phyloP scores from a whole-genome alignment of 2,329 filamentous ascomycete genomes.

The Aspergillus texensis region DNA sequence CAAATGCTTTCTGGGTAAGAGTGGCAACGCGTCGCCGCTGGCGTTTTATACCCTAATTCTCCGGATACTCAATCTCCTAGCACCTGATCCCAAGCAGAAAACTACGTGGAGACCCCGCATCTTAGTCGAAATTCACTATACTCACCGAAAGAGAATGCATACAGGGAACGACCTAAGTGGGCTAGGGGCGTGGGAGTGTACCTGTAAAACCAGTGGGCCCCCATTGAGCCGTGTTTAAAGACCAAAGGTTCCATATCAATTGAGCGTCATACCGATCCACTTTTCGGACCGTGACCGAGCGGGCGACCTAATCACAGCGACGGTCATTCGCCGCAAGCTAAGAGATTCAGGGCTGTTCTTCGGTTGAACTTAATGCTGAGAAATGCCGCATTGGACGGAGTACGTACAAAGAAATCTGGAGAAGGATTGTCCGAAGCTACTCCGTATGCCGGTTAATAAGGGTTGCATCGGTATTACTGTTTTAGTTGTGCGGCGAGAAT shows the following conservation, averaged over 20 bases:
- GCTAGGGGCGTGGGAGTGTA: background rate
- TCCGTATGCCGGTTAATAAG: background rate
- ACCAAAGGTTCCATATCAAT: background rate
- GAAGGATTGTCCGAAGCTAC: background rate
- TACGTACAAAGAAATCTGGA: background rate
- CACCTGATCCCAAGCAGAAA: background rate
- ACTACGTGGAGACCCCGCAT: constrained; percentile 6
- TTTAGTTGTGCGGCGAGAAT: background rate
- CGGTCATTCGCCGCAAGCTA: background rate
- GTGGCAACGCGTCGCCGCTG: background rate
- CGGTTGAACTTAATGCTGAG: background rate
- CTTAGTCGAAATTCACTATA: background rate
- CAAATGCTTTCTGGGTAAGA: background rate
- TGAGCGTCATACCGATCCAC: constrained; percentile 1
- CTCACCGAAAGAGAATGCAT: background rate
- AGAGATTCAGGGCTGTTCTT: background rate
- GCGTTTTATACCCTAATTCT: background rate
- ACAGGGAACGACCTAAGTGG: background rate
- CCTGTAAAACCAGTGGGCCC: background rate
- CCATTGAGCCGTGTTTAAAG: background rate
- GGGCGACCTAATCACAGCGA: background rate
- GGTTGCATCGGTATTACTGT: background rate
- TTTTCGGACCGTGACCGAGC: constrained; percentile 4
- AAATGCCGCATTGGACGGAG: background rate
- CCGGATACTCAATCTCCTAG: background rate